Percentiles rank a stretch among this genome's conserved stretches.
Evolutionary conservation across 305 asterid genomes (phyloP).

Genomic region (Solanum chacoense): DNA sequence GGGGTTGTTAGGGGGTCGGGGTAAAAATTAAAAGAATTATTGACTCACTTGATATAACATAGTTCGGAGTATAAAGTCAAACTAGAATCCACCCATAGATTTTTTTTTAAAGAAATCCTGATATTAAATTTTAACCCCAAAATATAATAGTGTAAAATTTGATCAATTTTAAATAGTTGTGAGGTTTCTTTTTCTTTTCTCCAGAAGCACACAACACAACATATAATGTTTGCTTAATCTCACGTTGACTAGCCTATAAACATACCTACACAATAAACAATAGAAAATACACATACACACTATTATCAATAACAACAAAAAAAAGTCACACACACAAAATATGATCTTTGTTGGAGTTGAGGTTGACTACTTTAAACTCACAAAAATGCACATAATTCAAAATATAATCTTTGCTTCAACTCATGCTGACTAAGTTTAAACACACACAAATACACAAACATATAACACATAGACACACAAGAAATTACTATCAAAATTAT

Average conservation of each 20-base stretch:
- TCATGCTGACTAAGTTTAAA: not conserved
- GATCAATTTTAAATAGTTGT: too few relatives aligned
- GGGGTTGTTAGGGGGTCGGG: too few relatives aligned
- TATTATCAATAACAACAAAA: not conserved
- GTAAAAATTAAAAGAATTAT: too few relatives aligned
- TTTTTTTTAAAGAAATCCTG: too few relatives aligned
- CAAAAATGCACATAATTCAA: not conserved
- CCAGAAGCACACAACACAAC: not conserved
- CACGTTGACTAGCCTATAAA: not conserved
- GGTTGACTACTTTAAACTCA: not conserved
- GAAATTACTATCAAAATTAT: not conserved
- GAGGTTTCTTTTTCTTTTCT: too few relatives aligned
- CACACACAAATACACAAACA: not conserved
- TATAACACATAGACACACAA: too few relatives aligned
- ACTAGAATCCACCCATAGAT: too few relatives aligned
- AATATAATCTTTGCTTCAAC: not conserved
- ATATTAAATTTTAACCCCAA: too few relatives aligned
- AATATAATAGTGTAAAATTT: too few relatives aligned
- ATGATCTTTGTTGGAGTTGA: not conserved
- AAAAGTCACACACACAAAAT: not conserved
- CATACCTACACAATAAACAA: not conserved
- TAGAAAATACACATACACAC: not conserved
- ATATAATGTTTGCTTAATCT: not conserved
- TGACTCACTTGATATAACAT: too few relatives aligned
- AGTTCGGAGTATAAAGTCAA: too few relatives aligned